A percentile compares a stretch with the other conserved stretches of the same genome.
Evolutionary conservation across 208 protist species (phyloP).

Genomic region (Tritrichomonas foetus): DNA sequence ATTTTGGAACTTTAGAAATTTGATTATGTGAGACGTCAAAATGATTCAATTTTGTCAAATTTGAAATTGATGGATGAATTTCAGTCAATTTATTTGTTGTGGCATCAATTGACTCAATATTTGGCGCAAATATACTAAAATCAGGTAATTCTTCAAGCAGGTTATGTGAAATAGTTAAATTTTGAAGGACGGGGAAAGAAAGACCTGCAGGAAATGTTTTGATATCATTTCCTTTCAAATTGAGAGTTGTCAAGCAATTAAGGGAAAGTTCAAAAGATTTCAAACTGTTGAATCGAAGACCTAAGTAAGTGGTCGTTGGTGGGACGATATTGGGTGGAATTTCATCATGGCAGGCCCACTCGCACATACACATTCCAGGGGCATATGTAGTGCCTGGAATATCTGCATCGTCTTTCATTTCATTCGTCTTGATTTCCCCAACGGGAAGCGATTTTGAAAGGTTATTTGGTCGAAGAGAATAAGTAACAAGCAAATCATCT

Average conservation of each 20-base stretch:
- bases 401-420: no score
- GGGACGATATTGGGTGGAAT: no score
- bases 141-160: background rate
- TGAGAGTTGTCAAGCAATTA: background rate
- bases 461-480: no score
- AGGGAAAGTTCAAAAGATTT: background rate
- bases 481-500: no score
- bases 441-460: no score
- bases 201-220: background rate
- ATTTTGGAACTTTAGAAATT: background rate
- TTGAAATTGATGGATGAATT: background rate
- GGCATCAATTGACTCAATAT: background rate
- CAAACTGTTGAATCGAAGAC: background rate
- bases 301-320: background rate
- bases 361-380: no score
- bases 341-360: no score
- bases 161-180: background rate
- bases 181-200: background rate
- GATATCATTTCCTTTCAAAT: conserved; percentile 25
- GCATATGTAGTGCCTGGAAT: no score
- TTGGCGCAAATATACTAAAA: background rate
- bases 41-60: background rate
- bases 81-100: background rate
- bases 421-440: no score
- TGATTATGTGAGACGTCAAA: conserved; percentile 19